Percentiles rank a stretch among this genome's conserved stretches.
These are phyloP conservation scores for Homolaphlyctis polyrhiza DNA, from an alignment of 371 early-diverging fungal species.

Conservation along the genomic window DNA sequence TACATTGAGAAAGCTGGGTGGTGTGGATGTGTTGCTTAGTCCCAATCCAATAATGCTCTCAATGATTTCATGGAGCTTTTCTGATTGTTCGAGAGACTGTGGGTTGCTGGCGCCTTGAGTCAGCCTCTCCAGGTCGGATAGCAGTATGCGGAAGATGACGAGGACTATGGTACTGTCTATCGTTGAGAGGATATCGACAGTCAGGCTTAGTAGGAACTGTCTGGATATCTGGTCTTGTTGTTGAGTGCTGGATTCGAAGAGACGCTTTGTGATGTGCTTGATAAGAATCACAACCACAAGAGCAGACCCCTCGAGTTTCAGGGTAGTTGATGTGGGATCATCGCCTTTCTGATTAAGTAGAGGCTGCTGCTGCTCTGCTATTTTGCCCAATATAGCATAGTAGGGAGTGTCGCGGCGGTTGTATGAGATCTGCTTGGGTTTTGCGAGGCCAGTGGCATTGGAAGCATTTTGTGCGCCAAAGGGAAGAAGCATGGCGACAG, in stretches of 20 bases:
- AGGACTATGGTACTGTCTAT: too few species aligned
- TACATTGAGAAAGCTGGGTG: too few species aligned
- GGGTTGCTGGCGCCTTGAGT: too few species aligned
- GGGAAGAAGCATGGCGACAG: not conserved
- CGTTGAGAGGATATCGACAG: too few species aligned
- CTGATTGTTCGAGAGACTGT: too few species aligned
- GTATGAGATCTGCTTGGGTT: not conserved
- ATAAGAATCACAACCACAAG: not conserved
- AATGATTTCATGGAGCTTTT: constrained; percentile 51
- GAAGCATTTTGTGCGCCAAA: not conserved
- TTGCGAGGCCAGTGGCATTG: not conserved
- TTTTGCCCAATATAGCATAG: not conserved
- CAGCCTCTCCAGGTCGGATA: too few species aligned
- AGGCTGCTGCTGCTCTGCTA: not conserved
- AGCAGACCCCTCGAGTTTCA: not conserved
- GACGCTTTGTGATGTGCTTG: not conserved
- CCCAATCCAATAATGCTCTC: not conserved
- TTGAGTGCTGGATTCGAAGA: too few species aligned
- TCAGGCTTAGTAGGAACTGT: too few species aligned
- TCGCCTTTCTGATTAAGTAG: not conserved
- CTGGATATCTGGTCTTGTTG: too few species aligned
- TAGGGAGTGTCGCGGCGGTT: not conserved
- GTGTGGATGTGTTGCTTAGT: too few species aligned
- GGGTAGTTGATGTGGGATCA: not conserved
- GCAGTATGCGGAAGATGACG: too few species aligned